Conservation (phyloP, 331 rosid species). For the Phaseolus coccineus region DNA sequence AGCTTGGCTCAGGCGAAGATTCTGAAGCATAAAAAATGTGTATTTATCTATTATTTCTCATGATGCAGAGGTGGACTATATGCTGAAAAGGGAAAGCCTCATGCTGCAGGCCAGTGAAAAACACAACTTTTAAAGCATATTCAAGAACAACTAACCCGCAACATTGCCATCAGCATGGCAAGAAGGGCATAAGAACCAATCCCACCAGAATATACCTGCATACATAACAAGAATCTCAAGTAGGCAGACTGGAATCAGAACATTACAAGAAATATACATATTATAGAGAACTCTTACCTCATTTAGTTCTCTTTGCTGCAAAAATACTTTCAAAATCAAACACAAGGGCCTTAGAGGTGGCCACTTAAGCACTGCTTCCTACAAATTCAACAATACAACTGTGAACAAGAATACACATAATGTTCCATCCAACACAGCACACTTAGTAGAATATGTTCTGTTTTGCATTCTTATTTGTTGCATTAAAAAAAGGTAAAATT, state of each 20-base stretch:
- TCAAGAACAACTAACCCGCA: conserved; percentile 70
- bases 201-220: conserved; percentile 97
- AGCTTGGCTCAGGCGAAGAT: conserved; percentile 53
- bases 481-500: neutral
- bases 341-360: conserved; percentile 86
- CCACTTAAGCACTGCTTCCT: conserved; percentile 78
- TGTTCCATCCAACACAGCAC: conserved; percentile 13
- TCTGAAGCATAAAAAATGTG: conserved; percentile 49
- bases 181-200: conserved; percentile 95
- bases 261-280: conserved; percentile 4
- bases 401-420: conserved; percentile 34
- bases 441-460: neutral
- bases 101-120: neutral
- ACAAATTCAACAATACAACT: conserved; percentile 43
- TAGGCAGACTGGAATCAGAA: conserved; percentile 36
- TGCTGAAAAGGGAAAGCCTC: conserved; percentile 18
- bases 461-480: neutral
- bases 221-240: conserved; percentile 49
- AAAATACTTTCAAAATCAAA: conserved; percentile 89
- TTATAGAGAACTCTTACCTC: conserved; percentile 62
- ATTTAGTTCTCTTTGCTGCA: conserved; percentile 94
- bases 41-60: neutral
- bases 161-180: conserved; percentile 89
- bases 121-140: conserved; percentile 26
- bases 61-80: conserved; percentile 13